phyloP scores from a whole-genome alignment of 805 yeast species.

The Groenewaldozyma tartarivorans region DNA sequence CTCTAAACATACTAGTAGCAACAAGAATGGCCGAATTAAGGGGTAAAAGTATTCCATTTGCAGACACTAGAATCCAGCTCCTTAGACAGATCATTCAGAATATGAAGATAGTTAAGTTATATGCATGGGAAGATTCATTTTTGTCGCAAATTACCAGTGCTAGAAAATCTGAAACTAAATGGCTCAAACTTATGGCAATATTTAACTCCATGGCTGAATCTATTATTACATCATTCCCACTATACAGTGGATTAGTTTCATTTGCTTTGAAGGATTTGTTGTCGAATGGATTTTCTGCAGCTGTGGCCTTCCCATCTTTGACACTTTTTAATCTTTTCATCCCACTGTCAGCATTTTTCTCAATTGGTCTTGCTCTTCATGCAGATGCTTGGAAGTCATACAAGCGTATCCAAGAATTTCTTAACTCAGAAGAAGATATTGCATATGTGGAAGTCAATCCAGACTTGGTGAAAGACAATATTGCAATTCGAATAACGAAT shows the following conservation, averaged over 20 bases:
- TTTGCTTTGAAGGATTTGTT: conserved; percentile 39
- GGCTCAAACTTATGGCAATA: conserved; percentile 52
- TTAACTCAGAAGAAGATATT: conserved; percentile 38
- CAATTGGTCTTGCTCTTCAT: conserved; percentile 67
- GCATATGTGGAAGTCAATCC: conserved; percentile 19
- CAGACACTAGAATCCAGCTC: conserved; percentile 61
- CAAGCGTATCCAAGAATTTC: conserved; percentile 72
- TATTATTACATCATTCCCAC: conserved; percentile 54
- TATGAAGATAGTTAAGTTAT: conserved; percentile 72
- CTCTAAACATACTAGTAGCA: conserved; percentile 22
- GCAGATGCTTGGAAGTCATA: conserved; percentile 85
- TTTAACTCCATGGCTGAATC: conserved; percentile 57
- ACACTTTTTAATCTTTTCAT: conserved; percentile 58
- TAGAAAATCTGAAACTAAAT: conserved; percentile 50
- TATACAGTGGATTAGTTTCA: conserved; percentile 57
- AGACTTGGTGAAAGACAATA: conserved; percentile 23
- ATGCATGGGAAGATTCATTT: conserved; percentile 82
- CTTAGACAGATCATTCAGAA: conserved; percentile 72
- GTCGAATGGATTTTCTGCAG: conserved; percentile 38
- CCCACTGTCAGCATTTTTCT: conserved; percentile 53
- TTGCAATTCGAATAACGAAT: conserved; percentile 40
- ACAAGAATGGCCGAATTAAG: conserved; percentile 40
- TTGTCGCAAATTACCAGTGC: conserved; percentile 38
- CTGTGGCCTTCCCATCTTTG: conserved; percentile 59
- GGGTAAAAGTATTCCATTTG: conserved; percentile 42